Conservation (phyloP, 2,329 filamentous ascomycete genomes). For the Chaetomium sp. region DNA sequence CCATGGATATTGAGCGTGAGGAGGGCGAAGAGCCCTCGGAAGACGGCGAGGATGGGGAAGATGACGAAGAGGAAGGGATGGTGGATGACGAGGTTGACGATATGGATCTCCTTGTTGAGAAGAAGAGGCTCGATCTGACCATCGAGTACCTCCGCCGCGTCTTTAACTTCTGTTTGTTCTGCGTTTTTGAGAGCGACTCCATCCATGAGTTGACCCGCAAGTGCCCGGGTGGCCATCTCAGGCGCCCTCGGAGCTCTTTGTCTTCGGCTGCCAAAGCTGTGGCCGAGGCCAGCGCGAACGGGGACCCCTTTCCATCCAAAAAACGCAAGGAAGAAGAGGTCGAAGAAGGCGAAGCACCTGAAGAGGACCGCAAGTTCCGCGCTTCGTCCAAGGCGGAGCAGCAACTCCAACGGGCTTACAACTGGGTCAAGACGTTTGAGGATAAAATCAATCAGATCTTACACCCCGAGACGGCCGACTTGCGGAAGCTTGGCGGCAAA, state of each 20-base stretch:
- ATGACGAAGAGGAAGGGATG: conserved; percentile 73
- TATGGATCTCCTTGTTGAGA: conserved; percentile 81
- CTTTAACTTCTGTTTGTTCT: conserved; percentile 99
- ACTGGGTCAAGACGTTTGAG: conserved; percentile 98
- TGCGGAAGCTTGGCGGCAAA: conserved; percentile 86
- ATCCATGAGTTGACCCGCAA: conserved; percentile 93
- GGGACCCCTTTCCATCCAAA: conserved; percentile 77
- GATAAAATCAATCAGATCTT: conserved; percentile 92
- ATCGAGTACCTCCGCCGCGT: conserved; percentile 96
- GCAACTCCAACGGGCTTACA: conserved; percentile 89
- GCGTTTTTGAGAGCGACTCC: conserved; percentile 96
- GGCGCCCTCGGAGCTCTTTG: conserved; percentile 79
- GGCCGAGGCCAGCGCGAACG: conserved; percentile 74
- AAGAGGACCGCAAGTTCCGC: conserved; percentile 65
- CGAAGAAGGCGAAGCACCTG: conserved; percentile 57
- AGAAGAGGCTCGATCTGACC: conserved; percentile 92
- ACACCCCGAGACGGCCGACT: conserved; percentile 79
- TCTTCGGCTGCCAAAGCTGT: conserved; percentile 78
- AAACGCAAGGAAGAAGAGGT: conserved; percentile 64
- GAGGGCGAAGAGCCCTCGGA: conserved; percentile 51
- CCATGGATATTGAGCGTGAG: conserved; percentile 64
- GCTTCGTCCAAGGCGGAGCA: conserved; percentile 74
- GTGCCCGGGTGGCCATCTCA: conserved; percentile 94
- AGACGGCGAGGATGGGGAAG: conserved; percentile 61
- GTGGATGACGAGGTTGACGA: conserved; percentile 81